These are phyloP conservation scores for Penicillium corylophilum DNA, from an alignment of 2,329 filamentous ascomycete species.

Conservation along the genomic window DNA sequence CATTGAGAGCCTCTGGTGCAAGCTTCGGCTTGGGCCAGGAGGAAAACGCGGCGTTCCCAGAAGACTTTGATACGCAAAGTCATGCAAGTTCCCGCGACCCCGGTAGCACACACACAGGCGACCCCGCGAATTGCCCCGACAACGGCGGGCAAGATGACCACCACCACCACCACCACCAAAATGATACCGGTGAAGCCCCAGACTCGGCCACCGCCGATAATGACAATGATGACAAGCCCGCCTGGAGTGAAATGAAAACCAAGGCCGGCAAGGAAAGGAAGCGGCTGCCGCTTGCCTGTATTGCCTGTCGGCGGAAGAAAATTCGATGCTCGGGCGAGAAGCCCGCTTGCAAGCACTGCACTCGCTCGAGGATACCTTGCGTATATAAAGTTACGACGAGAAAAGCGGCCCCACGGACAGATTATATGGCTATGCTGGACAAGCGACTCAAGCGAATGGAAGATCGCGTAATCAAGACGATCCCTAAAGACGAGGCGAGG, in stretches of 20 bases:
- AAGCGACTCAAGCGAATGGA: constrained; percentile 96
- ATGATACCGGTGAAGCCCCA: constrained; percentile 21
- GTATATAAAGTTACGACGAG: constrained; percentile 96
- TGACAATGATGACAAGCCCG: constrained; percentile 58
- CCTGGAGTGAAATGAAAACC: constrained; percentile 82
- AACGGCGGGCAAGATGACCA: constrained; percentile 19
- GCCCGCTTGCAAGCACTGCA: constrained; percentile 93
- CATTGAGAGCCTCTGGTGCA: constrained; percentile 26
- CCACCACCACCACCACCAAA: constrained; percentile 14
- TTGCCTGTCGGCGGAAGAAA: constrained; percentile 94
- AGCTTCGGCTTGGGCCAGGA: constrained; percentile 27
- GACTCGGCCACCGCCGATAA: constrained; percentile 44
- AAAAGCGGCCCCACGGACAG: constrained; percentile 89
- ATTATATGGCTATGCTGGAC: constrained; percentile 99
- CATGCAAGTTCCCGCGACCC: constrained; percentile 37
- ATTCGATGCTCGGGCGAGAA: constrained; percentile 98
- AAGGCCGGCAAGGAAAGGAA: constrained; percentile 96
- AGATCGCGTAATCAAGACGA: constrained; percentile 91
- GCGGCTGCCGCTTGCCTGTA: constrained; percentile 86
- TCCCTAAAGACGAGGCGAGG: constrained; percentile 81
- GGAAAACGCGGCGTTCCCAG: constrained; percentile 23
- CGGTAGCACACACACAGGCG: constrained; percentile 28
- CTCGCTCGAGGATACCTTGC: constrained; percentile 87
- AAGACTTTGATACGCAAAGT: constrained; percentile 38
- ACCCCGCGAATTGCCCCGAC: constrained; percentile 22